Evolutionary conservation across 805 yeast genomes (phyloP).

Genomic region (Lipomyces japonicus): DNA sequence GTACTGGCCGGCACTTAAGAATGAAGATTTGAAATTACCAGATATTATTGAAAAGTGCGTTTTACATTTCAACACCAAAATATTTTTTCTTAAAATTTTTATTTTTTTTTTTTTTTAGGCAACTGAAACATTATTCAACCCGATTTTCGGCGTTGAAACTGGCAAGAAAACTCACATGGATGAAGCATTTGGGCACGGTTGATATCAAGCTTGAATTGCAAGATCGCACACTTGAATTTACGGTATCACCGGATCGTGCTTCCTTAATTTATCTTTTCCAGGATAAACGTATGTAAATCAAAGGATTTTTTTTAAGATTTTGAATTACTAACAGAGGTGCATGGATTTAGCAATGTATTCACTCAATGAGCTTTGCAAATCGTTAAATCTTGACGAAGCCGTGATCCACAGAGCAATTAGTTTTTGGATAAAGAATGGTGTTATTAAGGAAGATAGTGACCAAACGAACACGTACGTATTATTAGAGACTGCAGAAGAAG

Average conservation of each 20-base stretch:
- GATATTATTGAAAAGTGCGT: slow-evolving; percentile 38
- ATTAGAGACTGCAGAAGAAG: slow-evolving; percentile 40
- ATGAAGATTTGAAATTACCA: slow-evolving; percentile 51
- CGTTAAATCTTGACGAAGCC: slow-evolving; percentile 45
- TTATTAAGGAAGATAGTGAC: slow-evolving; percentile 44
- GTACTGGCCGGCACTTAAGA: slow-evolving; percentile 69
- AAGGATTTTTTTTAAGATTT: neutral
- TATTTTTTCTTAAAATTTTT: neutral
- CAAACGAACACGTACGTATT: slow-evolving; percentile 39
- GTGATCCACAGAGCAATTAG: slow-evolving; percentile 42
- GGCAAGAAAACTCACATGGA: slow-evolving; percentile 56
- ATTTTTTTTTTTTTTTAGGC: slow-evolving; percentile 6
- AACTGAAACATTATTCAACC: slow-evolving; percentile 45
- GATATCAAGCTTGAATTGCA: slow-evolving; percentile 55
- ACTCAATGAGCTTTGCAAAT: slow-evolving; percentile 37
- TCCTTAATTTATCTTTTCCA: slow-evolving; percentile 54
- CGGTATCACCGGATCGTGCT: slow-evolving; percentile 69
- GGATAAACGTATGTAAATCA: slow-evolving; percentile 17
- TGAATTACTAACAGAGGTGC: slow-evolving; percentile 2
- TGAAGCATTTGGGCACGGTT: slow-evolving; percentile 61
- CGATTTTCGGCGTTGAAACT: slow-evolving; percentile 46
- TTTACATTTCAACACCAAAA: neutral
- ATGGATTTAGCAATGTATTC: slow-evolving; percentile 32
- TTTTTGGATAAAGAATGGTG: slow-evolving; percentile 64
- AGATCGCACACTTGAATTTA: slow-evolving; percentile 43